These are phyloP conservation scores for Serendipita sp. DNA, from an alignment of 768 basidiomycete species.

Conservation along the genomic window DNA sequence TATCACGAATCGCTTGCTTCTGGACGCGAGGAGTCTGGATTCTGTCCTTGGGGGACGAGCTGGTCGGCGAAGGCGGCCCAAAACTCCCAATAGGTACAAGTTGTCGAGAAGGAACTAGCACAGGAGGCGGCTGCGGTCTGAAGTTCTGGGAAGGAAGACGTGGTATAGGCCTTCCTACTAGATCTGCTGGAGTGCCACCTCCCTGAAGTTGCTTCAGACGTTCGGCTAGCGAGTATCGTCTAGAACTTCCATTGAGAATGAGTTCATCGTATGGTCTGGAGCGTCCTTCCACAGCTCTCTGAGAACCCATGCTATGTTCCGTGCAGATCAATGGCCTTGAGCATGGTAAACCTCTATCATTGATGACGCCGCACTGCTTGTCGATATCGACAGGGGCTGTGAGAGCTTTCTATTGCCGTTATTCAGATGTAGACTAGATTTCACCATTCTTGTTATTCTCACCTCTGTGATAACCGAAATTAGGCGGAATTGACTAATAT, in stretches of 20 bases:
- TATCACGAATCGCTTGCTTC: neutral
- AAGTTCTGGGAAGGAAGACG: constrained; percentile 4
- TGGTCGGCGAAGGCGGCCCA: constrained; percentile 60
- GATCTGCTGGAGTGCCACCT: neutral
- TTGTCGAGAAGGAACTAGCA: constrained; percentile 25
- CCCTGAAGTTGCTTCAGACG: constrained; percentile 1
- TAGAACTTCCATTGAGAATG: constrained; percentile 59
- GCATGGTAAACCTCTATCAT: constrained; percentile 83
- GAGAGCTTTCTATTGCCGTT: neutral
- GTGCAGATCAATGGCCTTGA: constrained; percentile 94
- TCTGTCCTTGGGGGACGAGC: constrained; percentile 33
- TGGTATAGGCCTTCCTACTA: neutral
- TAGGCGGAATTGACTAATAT: no score
- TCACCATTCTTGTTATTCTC: no score
- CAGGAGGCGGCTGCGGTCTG: neutral
- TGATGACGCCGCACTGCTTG: constrained; percentile 91
- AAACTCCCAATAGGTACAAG: constrained; percentile 54
- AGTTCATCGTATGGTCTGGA: constrained; percentile 72
- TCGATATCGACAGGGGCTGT: constrained; percentile 68
- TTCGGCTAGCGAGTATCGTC: neutral
- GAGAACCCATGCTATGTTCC: constrained; percentile 91
- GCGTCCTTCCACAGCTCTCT: constrained; percentile 81
- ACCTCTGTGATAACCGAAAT: no score
- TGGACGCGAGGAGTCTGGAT: constrained; percentile 6
- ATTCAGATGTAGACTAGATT: no score